Base-by-base conservation (phyloP, 108 stramenopile species). In the Cyclotella distinguenda region DNA sequence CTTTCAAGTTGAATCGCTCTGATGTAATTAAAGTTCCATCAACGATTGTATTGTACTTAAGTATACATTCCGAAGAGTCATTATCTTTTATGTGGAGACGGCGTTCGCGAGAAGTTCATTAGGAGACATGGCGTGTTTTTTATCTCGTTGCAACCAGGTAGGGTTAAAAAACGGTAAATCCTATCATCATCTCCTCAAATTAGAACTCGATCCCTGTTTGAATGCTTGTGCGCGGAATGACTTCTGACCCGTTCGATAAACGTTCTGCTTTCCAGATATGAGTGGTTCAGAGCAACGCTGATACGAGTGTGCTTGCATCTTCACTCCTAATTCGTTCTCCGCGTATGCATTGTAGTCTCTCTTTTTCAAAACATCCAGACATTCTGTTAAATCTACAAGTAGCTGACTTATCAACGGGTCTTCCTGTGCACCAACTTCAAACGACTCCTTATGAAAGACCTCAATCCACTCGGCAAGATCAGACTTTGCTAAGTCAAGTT, bases 241-340 rank as follows among this genome's bases (percentile, higher is more conserved):
- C 46, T 67, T 67, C 22, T 67, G 66, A 12, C 31, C 66, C 3
- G 66, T 67, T 16, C 66, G 66, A 57, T 67, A 67, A n/a, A 56
- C 27, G 27, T 55, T 67, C 23, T 27, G 34, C 46, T 67, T 67
- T 19, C 66, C 66, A 15, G 59, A 30, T 39, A 47, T 52, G 13
- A 67, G 46, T 11, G 66, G 66, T 21, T 67, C 44, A 19, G 66
- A 67, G 43, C 66, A 67, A 32, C 66, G 27, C 28, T 67, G 66
- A 5, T 27, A 67, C 19, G 42, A 35, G 44, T 67, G 66, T 25
- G 55, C 9, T 25, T 63, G 60, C 56, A 72, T 48, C 53, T 54
- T 63, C 0, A 72, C 46, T 9, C 70, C 70, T 16, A 72, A 21
- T 27, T 72, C 70, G 58, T 72, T 72, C 22, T 72, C 70, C n/a